A percentile compares a stretch with the other conserved stretches of the same genome.
Conservation (phyloP, 2,329 filamentous ascomycete genomes). For the Alternaria sp. region DNA sequence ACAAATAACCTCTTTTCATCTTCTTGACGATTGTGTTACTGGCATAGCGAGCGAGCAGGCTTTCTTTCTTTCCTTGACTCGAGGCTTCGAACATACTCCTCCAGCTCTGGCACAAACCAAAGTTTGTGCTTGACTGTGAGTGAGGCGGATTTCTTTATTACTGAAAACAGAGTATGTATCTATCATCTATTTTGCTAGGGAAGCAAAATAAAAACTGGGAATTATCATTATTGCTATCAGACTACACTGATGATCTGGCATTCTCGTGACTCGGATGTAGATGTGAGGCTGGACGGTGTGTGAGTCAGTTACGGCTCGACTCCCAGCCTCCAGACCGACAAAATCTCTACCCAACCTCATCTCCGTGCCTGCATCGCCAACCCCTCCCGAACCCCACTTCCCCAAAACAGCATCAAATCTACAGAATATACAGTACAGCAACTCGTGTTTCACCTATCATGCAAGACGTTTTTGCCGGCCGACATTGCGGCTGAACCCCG, state of each 20-base stretch:
- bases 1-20: slow-evolving; percentile 15
- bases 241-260: background rate
- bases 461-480: background rate
- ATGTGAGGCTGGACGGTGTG: background rate
- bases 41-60: slow-evolving; percentile 46
- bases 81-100: slow-evolving; percentile 18
- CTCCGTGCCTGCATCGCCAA: slow-evolving; percentile 4
- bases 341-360: background rate
- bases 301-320: background rate
- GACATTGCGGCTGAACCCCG: background rate
- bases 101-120: background rate
- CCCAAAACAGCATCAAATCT: background rate
- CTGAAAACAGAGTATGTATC: slow-evolving; percentile 21
- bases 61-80: slow-evolving; percentile 17
- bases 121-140: slow-evolving; percentile 12
- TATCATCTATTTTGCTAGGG: slow-evolving; percentile 16
- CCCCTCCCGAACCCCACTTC: background rate
- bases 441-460: background rate
- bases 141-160: slow-evolving; percentile 12
- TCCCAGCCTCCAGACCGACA: background rate
- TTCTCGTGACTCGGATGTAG: background rate
- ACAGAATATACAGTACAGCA: background rate
- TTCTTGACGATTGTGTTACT: slow-evolving; percentile 49
- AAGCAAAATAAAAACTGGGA: background rate
- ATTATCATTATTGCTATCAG: slow-evolving; percentile 15